Conservation (phyloP, 1,284 basidiomycete species). For the Dichomitus squalens region DNA sequence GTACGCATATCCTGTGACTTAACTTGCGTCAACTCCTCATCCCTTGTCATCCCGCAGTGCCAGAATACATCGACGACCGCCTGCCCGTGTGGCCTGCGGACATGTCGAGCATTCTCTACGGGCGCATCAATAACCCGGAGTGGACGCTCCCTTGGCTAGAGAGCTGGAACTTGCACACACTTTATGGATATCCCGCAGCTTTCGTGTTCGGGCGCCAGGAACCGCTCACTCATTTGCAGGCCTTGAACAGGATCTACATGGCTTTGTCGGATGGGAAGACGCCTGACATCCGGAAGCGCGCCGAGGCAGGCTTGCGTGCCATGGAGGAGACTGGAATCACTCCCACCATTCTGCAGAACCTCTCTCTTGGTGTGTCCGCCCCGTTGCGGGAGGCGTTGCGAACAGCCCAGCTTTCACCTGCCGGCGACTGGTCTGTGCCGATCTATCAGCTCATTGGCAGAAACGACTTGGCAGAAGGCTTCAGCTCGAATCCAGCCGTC, state of each 20-base stretch:
- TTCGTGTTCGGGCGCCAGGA: constrained; percentile 63
- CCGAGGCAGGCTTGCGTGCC: constrained; percentile 61
- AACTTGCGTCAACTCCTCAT: background rate
- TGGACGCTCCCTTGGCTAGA: constrained; percentile 62
- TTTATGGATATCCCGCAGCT: constrained; percentile 55
- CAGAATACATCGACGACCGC: constrained; percentile 58
- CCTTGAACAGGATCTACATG: constrained; percentile 56
- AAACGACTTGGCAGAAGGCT: constrained; percentile 74
- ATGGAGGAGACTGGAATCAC: constrained; percentile 59
- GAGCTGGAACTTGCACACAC: constrained; percentile 48
- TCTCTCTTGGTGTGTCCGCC: constrained; percentile 77
- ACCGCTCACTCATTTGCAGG: constrained; percentile 51
- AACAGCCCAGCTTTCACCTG: constrained; percentile 79
- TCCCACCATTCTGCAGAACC: constrained; percentile 47
- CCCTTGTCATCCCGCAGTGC: constrained; percentile 32
- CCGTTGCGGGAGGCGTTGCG: constrained; percentile 84
- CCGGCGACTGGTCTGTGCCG: constrained; percentile 67
- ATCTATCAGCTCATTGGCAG: constrained; percentile 81
- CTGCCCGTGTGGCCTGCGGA: constrained; percentile 74
- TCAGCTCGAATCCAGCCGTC: constrained; percentile 44
- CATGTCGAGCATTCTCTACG: constrained; percentile 62
- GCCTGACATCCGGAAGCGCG: constrained; percentile 56
- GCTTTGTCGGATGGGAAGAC: constrained; percentile 55
- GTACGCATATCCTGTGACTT: constrained; percentile 40
- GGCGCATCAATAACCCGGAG: constrained; percentile 64